Evolutionary conservation across 106 monocot genomes (phyloP).

Genomic region (Alisma plantagoaquatica): DNA sequence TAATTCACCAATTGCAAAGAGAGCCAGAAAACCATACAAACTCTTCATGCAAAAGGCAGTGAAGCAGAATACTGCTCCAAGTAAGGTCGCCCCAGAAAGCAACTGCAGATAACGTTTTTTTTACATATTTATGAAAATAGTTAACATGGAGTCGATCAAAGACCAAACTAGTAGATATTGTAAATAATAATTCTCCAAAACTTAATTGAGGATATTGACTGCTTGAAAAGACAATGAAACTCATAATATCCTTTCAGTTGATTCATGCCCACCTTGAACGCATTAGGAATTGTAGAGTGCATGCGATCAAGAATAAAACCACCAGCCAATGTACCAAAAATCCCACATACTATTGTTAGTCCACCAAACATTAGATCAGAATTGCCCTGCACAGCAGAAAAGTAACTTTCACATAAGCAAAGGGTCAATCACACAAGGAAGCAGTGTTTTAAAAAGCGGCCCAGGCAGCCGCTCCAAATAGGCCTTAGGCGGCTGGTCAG

Average conservation of each 20-base stretch:
- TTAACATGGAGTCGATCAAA: no score
- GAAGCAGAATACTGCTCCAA: constrained; percentile 87
- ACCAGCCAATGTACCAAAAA: constrained; percentile 86
- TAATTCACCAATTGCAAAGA: constrained; percentile 78
- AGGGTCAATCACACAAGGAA: no score
- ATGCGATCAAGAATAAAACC: constrained; percentile 80
- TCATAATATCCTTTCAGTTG: neutral
- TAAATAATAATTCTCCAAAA: no score
- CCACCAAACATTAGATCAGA: constrained; percentile 96
- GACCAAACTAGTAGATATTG: no score
- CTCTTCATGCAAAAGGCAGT: constrained; percentile 88
- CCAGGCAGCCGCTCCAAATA: no score
- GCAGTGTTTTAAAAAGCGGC: no score
- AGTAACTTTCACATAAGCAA: no score
- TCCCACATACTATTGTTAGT: constrained; percentile 93
- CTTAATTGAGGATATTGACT: no score
- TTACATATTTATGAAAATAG: no score
- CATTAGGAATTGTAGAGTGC: constrained; percentile 85
- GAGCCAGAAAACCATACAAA: constrained; percentile 74
- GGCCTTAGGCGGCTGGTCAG: no score
- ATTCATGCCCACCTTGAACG: constrained; percentile 62
- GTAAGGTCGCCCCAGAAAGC: constrained; percentile 78
- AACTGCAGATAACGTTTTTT: constrained; percentile 54
- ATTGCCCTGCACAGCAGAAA: constrained; percentile 46
- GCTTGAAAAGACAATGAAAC: neutral